Evolutionary conservation across 2,329 filamentous ascomycete species (phyloP), one percentile per base, ranked within the genome.

Genomic region (Epichloe brachyelytri): DNA sequence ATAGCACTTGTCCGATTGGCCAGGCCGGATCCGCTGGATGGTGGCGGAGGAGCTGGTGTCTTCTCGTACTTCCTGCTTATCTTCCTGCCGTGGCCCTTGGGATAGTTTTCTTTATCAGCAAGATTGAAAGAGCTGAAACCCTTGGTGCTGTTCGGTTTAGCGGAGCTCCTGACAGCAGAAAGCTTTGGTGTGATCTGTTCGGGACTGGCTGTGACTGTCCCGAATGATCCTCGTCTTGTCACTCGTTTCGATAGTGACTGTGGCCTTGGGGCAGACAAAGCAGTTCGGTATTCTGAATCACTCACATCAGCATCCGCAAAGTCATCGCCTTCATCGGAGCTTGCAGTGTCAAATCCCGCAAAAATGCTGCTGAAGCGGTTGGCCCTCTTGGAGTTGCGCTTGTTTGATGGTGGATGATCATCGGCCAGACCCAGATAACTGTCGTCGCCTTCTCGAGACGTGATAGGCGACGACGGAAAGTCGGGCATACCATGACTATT

Each of bases 351-450:
- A 57, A 94, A 93, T 0, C 87, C 87, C 34, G 87, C 86, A 65
- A 93, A 93, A n/a, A 94, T 71, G 62, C 86, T 93, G 66, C 86
- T 91, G 46, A 87, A 83, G 51, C 87, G 77, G 61, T 86, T 82
- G 15, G 83, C 78, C 54, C 83, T 78, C 62, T 85, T 73, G 2
- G 81, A 77, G 2, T 76, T 74, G 4, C 41, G 55, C 49, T 74
- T 77, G 51, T 66, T 70, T 1, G 82, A 81, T 40, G 89, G 68
- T 2, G 86, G 85, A 0, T 85, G 85, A 59, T 90, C 83, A 59
- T 93, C 86, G 59, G 90, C 89, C 63, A 88, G 88, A 0, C 83
- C 85, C 2, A 85, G 83, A 62, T 89, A 90, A 2, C 78, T 75
- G 60, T 90, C 82, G 43, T 76, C 54, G 70, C 75, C 48, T 58